These are phyloP conservation scores for Sporothrix brasiliensis DNA, from an alignment of 2,329 filamentous ascomycete species.

Conservation along the genomic window DNA sequence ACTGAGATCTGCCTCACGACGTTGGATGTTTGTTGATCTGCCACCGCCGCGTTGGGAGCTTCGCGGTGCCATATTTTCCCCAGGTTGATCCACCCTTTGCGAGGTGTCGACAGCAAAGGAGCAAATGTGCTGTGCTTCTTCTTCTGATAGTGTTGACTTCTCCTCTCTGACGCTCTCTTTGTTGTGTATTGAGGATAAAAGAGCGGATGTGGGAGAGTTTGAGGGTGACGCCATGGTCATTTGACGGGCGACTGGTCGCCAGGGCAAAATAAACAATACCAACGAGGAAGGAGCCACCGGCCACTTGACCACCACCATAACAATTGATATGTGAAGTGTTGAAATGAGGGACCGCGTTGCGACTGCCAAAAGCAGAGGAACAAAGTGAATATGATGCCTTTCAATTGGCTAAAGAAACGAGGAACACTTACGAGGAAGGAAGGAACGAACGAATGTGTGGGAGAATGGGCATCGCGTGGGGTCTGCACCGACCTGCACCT, in stretches of 20 bases:
- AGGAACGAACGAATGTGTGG: neutral
- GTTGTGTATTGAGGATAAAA: neutral
- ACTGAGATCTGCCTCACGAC: constrained; percentile 56
- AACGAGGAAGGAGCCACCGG: constrained; percentile 25
- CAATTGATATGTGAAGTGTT: neutral
- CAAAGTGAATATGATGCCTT: neutral
- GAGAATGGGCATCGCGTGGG: constrained; percentile 26
- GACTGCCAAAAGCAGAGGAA: neutral
- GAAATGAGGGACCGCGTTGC: neutral
- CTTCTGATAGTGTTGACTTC: neutral
- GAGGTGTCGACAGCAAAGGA: neutral
- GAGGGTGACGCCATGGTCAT: constrained; percentile 12
- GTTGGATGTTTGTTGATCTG: constrained; percentile 38
- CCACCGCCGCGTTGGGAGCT: constrained; percentile 31
- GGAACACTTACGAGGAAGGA: neutral
- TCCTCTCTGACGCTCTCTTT: neutral
- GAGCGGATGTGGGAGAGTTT: neutral
- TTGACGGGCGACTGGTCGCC: neutral
- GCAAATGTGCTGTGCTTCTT: neutral
- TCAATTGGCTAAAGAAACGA: neutral
- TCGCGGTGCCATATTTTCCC: constrained; percentile 33
- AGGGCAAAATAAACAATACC: constrained; percentile 11
- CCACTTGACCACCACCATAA: neutral
- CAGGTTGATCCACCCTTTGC: neutral
- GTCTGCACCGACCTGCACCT: constrained; percentile 16